Base-by-base conservation (phyloP, 106 monocot genomes). In the Allium cepa region DNA sequence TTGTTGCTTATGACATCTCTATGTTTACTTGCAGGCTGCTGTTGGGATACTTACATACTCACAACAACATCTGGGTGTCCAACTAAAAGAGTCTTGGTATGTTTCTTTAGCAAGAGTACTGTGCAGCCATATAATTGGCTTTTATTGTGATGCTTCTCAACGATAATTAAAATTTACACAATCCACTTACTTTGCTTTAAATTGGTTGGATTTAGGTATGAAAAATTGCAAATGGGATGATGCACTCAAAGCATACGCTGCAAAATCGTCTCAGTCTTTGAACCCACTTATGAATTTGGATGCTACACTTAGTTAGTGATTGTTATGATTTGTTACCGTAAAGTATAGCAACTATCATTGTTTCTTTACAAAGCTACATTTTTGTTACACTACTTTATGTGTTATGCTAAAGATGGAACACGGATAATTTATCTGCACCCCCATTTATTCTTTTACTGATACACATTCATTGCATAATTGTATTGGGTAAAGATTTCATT, bases 151-250 rank as follows among this genome's bases (percentile, higher is more conserved):
- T 36, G 36, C 36, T 36, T 36, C 36, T 36, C 36, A 36, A 36
- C 5, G 36, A 5, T 36, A 36, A 36, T 2, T 2, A 4, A 36
- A 22, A 3, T 36, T 36, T 5, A 36, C 36, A 36, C 3, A 2
- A 36, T 36, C 36, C 36, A 36, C 36, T 2, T 36, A 36, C 36
- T 36, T 36, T 36, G 22, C 1, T 62, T 36, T 28, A 63, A 46
- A 46, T 1, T 46, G 46, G 36, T 63, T 36, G 36, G 3, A 17
- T 77, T 76, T 56, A 99, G 97, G 97, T 99, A 99, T 76, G 97
- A 99, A 67, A 99, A 99, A 73, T 76, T 99, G 71, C 97, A 99
- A 62, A 12, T 99, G 97, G 97, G 97, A 99, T 77, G 97, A 99
- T 81, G 97, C 97, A 57, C 87, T 92, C 17, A 87, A 81, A 71